Conservation (phyloP, 306 rosid species). For the Medicago ruthenica region DNA sequence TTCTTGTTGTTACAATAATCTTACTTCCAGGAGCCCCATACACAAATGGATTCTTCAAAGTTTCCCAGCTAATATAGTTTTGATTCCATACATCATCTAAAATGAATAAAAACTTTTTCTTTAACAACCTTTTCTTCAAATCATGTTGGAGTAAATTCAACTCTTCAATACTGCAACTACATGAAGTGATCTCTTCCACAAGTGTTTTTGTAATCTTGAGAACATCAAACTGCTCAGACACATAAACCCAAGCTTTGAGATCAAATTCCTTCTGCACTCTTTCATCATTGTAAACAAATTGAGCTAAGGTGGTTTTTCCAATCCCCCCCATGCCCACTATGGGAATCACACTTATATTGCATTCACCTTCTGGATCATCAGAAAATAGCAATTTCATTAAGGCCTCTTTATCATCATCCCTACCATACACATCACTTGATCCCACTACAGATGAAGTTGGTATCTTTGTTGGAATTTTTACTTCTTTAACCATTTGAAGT, state of each 20-base stretch:
- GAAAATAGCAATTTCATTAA: slow-evolving; percentile 34
- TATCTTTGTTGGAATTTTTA: slow-evolving; percentile 8
- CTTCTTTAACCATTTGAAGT: slow-evolving; percentile 8
- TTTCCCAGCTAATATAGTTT: slow-evolving; percentile 42
- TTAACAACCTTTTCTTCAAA: slow-evolving; percentile 1
- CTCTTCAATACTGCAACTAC: slow-evolving; percentile 16
- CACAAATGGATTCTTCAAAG: slow-evolving; percentile 39
- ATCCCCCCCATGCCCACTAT: slow-evolving; percentile 59
- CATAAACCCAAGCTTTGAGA: slow-evolving; percentile 55
- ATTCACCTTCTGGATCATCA: neutral
- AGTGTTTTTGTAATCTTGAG: slow-evolving; percentile 42
- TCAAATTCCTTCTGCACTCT: slow-evolving; percentile 44
- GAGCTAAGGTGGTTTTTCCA: slow-evolving; percentile 56
- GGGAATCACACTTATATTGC: slow-evolving; percentile 42
- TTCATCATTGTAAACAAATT: slow-evolving; percentile 51
- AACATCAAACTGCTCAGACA: slow-evolving; percentile 53
- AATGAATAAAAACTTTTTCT: slow-evolving; percentile 48
- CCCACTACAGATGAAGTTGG: slow-evolving; percentile 41
- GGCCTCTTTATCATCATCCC: slow-evolving; percentile 48
- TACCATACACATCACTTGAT: slow-evolving; percentile 49
- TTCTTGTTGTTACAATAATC: slow-evolving; percentile 47
- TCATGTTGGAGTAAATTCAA: slow-evolving; percentile 48
- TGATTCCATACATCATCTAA: slow-evolving; percentile 63
- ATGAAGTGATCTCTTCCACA: slow-evolving; percentile 42
- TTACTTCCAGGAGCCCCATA: slow-evolving; percentile 47